phyloP scores from a whole-genome alignment of 345 rosid genomes.

The Citrus reticulata region DNA sequence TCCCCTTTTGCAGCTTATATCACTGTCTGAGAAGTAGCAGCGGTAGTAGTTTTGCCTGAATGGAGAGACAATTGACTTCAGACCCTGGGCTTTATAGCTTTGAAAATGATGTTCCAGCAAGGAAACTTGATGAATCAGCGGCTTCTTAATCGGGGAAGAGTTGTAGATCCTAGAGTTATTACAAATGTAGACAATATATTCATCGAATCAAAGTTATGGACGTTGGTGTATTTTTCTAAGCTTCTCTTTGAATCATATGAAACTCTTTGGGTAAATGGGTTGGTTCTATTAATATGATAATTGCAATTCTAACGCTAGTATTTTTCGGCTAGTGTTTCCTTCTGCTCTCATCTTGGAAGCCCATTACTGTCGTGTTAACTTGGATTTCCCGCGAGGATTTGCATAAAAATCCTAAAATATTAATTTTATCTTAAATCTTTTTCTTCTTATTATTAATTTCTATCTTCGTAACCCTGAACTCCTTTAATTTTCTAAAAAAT shows the following conservation, averaged over 20 bases:
- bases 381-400: neutral
- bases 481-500: too few relatives aligned
- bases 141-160: conserved; percentile 11
- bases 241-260: neutral
- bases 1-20: conserved; percentile 46
- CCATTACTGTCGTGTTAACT: neutral
- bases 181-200: conserved; percentile 3
- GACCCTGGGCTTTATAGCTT: neutral
- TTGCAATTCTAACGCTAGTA: neutral
- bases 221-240: conserved; percentile 5
- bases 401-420: too few relatives aligned
- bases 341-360: neutral
- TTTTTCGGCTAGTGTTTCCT: neutral
- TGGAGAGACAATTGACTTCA: neutral
- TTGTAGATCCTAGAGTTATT: neutral
- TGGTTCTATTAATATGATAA: conserved; percentile 4
- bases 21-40: conserved; percentile 44
- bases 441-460: too few relatives aligned
- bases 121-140: neutral
- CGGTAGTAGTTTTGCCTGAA: conserved; percentile 15
- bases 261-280: neutral
- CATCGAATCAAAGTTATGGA: neutral
- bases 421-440: too few relatives aligned
- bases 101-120: neutral
- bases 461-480: too few relatives aligned